A percentile compares a stretch with the other conserved stretches of the same genome.
These are phyloP conservation scores for Theobroma cacao DNA, from an alignment of 345 rosid species.

Conservation along the genomic window DNA sequence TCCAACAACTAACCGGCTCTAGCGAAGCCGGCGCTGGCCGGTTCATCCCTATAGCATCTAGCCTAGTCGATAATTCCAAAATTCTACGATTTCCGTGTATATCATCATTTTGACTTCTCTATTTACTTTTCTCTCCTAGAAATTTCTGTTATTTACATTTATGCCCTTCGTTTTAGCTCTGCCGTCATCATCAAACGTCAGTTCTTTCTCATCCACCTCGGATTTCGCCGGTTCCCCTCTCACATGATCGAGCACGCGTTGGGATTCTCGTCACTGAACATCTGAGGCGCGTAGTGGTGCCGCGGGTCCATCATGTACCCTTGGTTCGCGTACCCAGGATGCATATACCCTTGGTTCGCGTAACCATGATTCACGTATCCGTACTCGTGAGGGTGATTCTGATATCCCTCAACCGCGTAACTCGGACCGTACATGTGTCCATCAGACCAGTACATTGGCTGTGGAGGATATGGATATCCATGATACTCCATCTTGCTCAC, in stretches of 20 bases:
- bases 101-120: background rate
- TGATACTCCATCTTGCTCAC: slow-evolving; percentile 48
- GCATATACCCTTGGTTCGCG: slow-evolving; percentile 22
- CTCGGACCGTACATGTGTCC: slow-evolving; percentile 36
- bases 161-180: background rate
- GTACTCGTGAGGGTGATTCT: background rate
- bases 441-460: slow-evolving; percentile 44
- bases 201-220: background rate
- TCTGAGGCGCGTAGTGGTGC: slow-evolving; percentile 54
- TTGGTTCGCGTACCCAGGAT: slow-evolving; percentile 29
- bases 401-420: slow-evolving; percentile 34
- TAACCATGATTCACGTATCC: background rate
- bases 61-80: slow-evolving; percentile 16
- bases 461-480: slow-evolving; percentile 35
- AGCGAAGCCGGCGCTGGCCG: slow-evolving; percentile 17
- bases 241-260: slow-evolving; percentile 78
- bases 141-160: slow-evolving; percentile 32
- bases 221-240: background rate
- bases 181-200: too few relatives aligned
- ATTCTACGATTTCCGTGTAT: background rate
- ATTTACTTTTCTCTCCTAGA: slow-evolving; percentile 26
- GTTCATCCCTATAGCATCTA: background rate
- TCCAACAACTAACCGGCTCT: slow-evolving; percentile 16
- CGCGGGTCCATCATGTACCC: slow-evolving; percentile 37
- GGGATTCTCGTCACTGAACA: slow-evolving; percentile 96